Evolutionary conservation across 495 filamentous ascomycete genomes (phyloP), one percentile per base, ranked within the genome.

Genomic region (Hyaloscypha hepaticicola): DNA sequence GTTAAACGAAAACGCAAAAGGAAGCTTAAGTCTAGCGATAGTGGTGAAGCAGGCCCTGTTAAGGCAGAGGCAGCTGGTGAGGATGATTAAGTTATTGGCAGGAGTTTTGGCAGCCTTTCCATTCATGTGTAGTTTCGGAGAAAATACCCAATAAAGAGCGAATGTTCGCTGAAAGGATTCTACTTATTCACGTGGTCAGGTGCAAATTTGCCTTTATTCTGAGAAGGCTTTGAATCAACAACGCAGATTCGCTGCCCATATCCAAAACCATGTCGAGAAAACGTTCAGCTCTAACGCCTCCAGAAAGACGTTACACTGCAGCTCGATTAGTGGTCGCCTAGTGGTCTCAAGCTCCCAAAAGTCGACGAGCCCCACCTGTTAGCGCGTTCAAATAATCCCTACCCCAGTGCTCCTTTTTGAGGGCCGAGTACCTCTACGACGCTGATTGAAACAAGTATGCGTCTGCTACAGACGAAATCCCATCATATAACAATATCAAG

Each of bases 1-100:
- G 22, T 24, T 0, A 82, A 81, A 61, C 70, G 75, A 62, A 83
- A 81, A 67, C 69, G 80, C 52, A 75, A 71, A 57, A 76, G 80
- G 71, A 82, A 76, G 67, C 76, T 76, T 29, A 78, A 79, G 62
- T 65, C 74, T 55, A 64, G 57, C 14, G 50, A 19, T 62, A 58
- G 49, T 12, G 72, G 56, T 26, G 71, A 64, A 25, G 70, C 56
- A 63, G 72, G 65, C 49, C 65, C 60, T 11, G 67, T 22, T 57
- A 60, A 53, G 14, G 58, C 61, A 48, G 66, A 58, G 22, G 67
- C 58, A 45, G 61, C 34, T 55, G 58, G 41, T n/a, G 60, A 64
- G 9, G 58, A 62, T 58, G 26, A 50, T 33, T 56, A 45, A 34
- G 45, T 29, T 27, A 34, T 51, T 55, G 41, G 21, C 25, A 53